These are phyloP conservation scores for Phalaenopsis hybrid DNA, from an alignment of 116 monocot genomes.

Conservation along the genomic window DNA sequence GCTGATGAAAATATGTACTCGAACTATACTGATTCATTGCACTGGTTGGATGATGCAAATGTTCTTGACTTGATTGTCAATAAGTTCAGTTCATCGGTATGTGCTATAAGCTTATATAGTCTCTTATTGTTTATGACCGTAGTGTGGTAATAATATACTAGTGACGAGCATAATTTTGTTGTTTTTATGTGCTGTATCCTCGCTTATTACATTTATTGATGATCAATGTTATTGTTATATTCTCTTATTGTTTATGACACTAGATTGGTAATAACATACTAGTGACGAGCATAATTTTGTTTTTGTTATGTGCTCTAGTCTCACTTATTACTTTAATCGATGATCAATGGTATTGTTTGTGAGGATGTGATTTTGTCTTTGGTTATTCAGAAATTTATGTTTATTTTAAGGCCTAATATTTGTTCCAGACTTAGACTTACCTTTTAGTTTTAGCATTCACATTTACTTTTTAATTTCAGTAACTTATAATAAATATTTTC, in stretches of 20 bases:
- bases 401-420: background rate
- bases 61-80: slow-evolving; percentile 94
- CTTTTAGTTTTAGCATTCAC: background rate
- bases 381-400: background rate
- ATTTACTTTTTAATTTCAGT: background rate
- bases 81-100: slow-evolving; percentile 78
- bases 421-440: background rate
- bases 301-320: background rate
- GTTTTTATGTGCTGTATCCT: background rate
- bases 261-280: background rate
- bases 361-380: background rate
- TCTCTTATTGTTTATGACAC: background rate
- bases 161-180: background rate
- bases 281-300: background rate
- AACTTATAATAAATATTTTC: background rate
- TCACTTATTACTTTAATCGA: background rate
- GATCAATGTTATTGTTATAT: background rate
- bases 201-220: background rate
- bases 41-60: slow-evolving; percentile 75
- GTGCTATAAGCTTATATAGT: background rate
- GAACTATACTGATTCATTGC: slow-evolving; percentile 57
- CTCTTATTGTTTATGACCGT: background rate
- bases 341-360: background rate
- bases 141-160: background rate
- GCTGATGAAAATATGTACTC: slow-evolving; percentile 91